phyloP scores from a whole-genome alignment of 2,329 filamentous ascomycete species.

The Rasamsonia emersonii region DNA sequence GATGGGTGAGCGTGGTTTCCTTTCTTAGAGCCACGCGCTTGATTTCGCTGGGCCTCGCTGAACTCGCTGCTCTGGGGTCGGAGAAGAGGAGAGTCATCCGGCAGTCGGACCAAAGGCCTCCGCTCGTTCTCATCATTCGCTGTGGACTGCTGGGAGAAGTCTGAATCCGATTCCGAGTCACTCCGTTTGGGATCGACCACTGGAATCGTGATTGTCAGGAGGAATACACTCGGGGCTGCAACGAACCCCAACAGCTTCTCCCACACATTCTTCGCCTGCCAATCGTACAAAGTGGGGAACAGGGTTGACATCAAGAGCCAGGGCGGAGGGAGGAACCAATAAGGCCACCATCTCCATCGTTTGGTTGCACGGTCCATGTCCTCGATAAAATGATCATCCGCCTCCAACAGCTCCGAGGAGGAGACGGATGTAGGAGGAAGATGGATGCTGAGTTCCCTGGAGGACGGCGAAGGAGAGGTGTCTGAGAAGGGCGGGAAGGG shows the following conservation, averaged over 20 bases:
- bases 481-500: conserved; percentile 65
- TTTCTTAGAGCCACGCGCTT: too few species aligned
- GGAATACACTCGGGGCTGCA: conserved; percentile 81
- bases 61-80: conserved; percentile 11
- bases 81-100: conserved; percentile 28
- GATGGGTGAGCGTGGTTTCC: too few species aligned
- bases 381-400: conserved; percentile 26
- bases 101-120: conserved; percentile 22
- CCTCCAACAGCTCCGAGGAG: too few species aligned
- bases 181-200: conserved; percentile 66
- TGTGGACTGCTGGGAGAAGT: conserved; percentile 17
- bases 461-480: conserved; percentile 38
- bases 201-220: conserved; percentile 82
- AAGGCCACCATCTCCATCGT: conserved; percentile 70
- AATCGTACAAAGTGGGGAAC: conserved; percentile 79
- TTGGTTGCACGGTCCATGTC: conserved; percentile 33
- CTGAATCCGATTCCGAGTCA: conserved; percentile 39
- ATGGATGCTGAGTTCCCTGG: conserved; percentile 47
- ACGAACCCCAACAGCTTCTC: conserved; percentile 73
- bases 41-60: too few species aligned
- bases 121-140: conserved; percentile 12
- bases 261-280: conserved; percentile 74
- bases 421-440: conserved; percentile 46
- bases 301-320: conserved; percentile 63
- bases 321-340: conserved; percentile 62